These are phyloP conservation scores for Pyrus betulifolia DNA, from an alignment of 306 rosid species.

Conservation along the genomic window DNA sequence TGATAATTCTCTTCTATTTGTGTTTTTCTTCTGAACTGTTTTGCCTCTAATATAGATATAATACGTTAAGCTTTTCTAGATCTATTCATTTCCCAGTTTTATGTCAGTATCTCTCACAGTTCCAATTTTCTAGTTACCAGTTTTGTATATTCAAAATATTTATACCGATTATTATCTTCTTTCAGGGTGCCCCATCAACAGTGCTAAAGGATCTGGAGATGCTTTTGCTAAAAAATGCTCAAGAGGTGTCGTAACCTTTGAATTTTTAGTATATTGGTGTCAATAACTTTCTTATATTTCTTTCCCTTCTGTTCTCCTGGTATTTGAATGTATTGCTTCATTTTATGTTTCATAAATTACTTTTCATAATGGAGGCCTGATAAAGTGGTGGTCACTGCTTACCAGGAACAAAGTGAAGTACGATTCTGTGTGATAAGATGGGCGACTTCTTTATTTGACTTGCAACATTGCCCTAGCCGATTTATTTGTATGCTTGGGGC, in stretches of 20 bases:
- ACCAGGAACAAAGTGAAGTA: constrained; percentile 86
- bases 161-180: constrained; percentile 22
- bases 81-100: not conserved
- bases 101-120: not conserved
- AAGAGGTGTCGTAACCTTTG: constrained; percentile 46
- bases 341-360: not conserved
- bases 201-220: constrained; percentile 74
- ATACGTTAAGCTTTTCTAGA: not conserved
- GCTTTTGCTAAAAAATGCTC: constrained; percentile 60
- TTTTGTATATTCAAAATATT: constrained; percentile 3
- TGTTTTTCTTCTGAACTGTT: not conserved
- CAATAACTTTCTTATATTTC: constrained; percentile 5
- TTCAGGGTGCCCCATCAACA: constrained; percentile 63
- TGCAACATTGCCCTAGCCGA: constrained; percentile 87
- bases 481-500: constrained; percentile 83
- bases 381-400: constrained; percentile 12
- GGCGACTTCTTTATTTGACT: constrained; percentile 77
- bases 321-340: not conserved
- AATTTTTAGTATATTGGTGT: not conserved
- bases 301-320: not conserved
- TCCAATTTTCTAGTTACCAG: not conserved
- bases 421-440: constrained; percentile 84
- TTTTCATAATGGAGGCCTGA: constrained; percentile 4
- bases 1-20: not conserved
- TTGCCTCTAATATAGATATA: not conserved